Evolutionary conservation across 495 filamentous ascomycete genomes (phyloP).

Genomic region (Pseudevernia furfuracea): DNA sequence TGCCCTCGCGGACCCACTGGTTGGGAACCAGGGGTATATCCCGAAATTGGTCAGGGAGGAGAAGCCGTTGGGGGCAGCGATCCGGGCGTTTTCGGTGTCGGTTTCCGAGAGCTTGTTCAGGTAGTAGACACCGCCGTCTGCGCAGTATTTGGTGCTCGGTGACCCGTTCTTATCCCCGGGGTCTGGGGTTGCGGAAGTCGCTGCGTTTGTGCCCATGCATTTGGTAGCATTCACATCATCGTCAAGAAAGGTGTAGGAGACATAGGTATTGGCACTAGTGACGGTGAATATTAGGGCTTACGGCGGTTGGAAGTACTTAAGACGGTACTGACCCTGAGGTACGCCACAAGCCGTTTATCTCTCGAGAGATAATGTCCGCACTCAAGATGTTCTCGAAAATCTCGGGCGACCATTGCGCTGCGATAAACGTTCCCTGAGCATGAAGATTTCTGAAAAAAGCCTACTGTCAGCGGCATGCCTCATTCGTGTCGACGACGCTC

Average conservation of each 20-base stretch:
- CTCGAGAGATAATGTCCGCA: conserved; percentile 8
- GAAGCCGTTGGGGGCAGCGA: background rate
- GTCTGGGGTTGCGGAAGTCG: background rate
- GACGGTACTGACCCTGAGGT: background rate
- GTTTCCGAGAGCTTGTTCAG: background rate
- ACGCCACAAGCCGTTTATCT: conserved; percentile 5
- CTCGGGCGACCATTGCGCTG: background rate
- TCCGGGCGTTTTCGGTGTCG: background rate
- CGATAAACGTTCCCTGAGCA: background rate
- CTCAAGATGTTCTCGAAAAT: conserved; percentile 2
- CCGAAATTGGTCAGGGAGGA: background rate
- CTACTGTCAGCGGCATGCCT: background rate
- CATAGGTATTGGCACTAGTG: background rate
- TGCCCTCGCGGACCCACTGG: background rate
- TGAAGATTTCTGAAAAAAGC: background rate
- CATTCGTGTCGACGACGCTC: background rate
- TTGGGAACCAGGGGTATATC: background rate
- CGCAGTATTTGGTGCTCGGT: background rate
- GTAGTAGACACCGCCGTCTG: background rate
- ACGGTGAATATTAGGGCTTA: background rate
- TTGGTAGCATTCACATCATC: conserved; percentile 5
- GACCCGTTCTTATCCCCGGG: background rate
- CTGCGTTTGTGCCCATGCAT: background rate
- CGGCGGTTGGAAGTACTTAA: background rate
- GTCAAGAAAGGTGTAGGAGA: conserved; percentile 12